Evolutionary conservation across 2,329 filamentous ascomycete genomes (phyloP), one percentile per base, ranked within the genome.

Genomic region (Fusarium citri): DNA sequence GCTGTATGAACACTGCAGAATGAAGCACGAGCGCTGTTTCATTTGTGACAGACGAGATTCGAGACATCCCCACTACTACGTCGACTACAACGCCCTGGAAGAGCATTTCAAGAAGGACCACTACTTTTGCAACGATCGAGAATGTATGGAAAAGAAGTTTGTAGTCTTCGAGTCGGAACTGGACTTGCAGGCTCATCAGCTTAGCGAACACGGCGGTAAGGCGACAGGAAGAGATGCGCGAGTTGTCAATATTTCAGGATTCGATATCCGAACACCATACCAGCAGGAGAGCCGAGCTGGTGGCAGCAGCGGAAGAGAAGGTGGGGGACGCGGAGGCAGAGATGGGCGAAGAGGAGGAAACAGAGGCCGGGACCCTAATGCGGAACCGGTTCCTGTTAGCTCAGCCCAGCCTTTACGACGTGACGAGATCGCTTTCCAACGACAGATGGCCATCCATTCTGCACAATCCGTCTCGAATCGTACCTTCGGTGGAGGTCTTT

Each of bases 61-160:
- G 6, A 85, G 91, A 46, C 88, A 92, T 65, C 95, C 94, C 10
- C 93, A 97, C 76, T 99, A 99, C 78, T 99, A 93, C 78, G 84
- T 92, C 64, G 90, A 99, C 81, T 98, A 98, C 80, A 88, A 94
- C 71, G 88, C 92, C 1, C 84, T 99, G 5, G 94, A 97, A 77
- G 83, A 89, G 40, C 96, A 99, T 80, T 98, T 98, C 78, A 87
- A 88, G 68, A 91, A 91, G 72, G 94, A 96, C 60, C 96, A 99
- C 79, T 97, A 91, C 76, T 83, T 94, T 1, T 99, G 96, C 77
- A 80, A 88, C 9, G 94, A 99, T 74, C 86, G 87, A 56, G 94
- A 97, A 76, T 99, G 96, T 76, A 78, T 96, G 76, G 96, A 98
- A 74, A 97, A 97, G 87, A 98, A 98, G 78, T 98, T 98, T 77